Percentiles rank a stretch among this genome's conserved stretches.
Evolutionary conservation across 371 early-diverging fungal genomes (phyloP).

Genomic region (Zychaea mexicana): DNA sequence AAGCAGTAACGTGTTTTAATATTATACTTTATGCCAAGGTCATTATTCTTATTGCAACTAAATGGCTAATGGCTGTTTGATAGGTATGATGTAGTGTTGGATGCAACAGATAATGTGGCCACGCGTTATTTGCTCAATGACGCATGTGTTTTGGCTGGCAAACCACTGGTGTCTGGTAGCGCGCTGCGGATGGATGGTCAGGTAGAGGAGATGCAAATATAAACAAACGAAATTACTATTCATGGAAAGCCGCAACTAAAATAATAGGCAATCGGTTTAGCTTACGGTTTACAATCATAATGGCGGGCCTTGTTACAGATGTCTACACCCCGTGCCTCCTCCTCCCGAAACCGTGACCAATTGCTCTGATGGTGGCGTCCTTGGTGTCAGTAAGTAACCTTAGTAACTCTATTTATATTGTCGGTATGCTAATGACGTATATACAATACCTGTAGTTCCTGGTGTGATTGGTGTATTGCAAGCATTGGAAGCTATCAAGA

Average conservation of each 20-base stretch:
- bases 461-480: slow-evolving; percentile 96
- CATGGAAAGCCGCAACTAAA: neutral
- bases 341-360: slow-evolving; percentile 86
- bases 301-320: slow-evolving; percentile 97
- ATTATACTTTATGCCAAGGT: neutral
- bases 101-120: slow-evolving; percentile 97
- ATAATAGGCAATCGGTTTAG: slow-evolving; percentile 28
- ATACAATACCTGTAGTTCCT: slow-evolving; percentile 59
- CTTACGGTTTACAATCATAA: slow-evolving; percentile 86
- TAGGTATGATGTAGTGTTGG: slow-evolving; percentile 93
- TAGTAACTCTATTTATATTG: too few relatives aligned
- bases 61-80: neutral
- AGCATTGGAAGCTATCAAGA: slow-evolving; percentile 95
- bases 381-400: slow-evolving; percentile 87
- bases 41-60: neutral
- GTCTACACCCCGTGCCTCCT: slow-evolving; percentile 93
- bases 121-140: slow-evolving; percentile 97
- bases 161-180: slow-evolving; percentile 93
- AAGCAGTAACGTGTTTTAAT: slow-evolving; percentile 27
- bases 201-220: slow-evolving; percentile 34
- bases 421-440: neutral
- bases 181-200: slow-evolving; percentile 96
- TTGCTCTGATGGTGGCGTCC: slow-evolving; percentile 98
- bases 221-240: neutral
- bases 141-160: slow-evolving; percentile 81